Evolutionary conservation across 306 rosid species (phyloP), one percentile per base, ranked within the genome.

Genomic region (Begonia masoniana): DNA sequence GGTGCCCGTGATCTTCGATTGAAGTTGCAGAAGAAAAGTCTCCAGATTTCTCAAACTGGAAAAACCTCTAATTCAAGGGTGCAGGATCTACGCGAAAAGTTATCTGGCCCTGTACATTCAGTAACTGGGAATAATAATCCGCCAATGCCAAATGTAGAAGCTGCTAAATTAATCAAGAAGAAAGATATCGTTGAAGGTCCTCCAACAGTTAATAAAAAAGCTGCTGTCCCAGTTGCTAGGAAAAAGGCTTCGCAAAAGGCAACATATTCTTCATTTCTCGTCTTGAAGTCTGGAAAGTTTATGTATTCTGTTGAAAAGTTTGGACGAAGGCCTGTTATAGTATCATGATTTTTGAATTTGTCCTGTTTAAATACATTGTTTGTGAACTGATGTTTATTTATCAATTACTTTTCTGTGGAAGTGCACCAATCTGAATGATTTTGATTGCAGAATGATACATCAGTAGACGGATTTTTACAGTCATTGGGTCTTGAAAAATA

Each of bases 401-500:
- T 10, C 17, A 3, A 19, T 36, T 60, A 35, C 17, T 10, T 31
- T 9, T 59, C 50, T 3, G 39, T 50, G 21, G 53, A 54, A 50
- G 39, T 12, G 12, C n/a, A 49, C 10, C 13, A 41, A 12, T 31
- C 39, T 31, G 39, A 31, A 21, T 7, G 15, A 74, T 31, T 69
- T 79, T 61, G 62, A 52, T 66, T 75, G 58, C 95, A 92, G 99
- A 83, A 55, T 52, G 85, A 62, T 56, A 23, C 77, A 56, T 73
- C 88, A 21, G 83, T 92, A 64, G 84, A 86, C 70, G 95, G 74
- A 3, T 92, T 92, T 74, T 77, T 92, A 80, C 75, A 56, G 61
- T 79, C 96, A 43, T 58, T 92, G 88, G 95, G 80, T 74, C 99
- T 92, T 6, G 96, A 86, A 62, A 92, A 92, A 76, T 92, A 92